These are phyloP conservation scores for Globisporangium megalacanthum DNA, from an alignment of 352 stramenopile genomes.

Conservation along the genomic window DNA sequence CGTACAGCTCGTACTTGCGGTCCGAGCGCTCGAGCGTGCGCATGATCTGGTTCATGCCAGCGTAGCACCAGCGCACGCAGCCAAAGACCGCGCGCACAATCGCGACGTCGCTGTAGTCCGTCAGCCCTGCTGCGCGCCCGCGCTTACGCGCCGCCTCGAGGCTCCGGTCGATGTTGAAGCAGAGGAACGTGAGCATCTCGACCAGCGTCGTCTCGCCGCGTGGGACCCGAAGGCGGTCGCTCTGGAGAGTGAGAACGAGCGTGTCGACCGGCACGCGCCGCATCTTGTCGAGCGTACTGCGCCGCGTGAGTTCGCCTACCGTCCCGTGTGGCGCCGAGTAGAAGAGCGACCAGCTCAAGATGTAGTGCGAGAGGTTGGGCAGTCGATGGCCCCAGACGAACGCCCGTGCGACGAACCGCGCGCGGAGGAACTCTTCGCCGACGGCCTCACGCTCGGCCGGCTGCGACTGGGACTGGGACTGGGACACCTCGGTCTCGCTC, in stretches of 20 bases:
- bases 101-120: slow-evolving; percentile 16
- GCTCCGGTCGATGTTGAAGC: slow-evolving; percentile 14
- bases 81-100: slow-evolving; percentile 45
- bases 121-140: background rate
- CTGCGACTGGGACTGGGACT: background rate
- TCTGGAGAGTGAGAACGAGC: slow-evolving; percentile 48
- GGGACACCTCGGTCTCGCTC: slow-evolving; percentile 9
- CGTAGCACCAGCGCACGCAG: slow-evolving; percentile 65
- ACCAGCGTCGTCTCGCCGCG: slow-evolving; percentile 49
- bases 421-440: slow-evolving; percentile 19
- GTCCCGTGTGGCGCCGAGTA: slow-evolving; percentile 31
- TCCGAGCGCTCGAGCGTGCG: slow-evolving; percentile 29
- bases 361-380: slow-evolving; percentile 66
- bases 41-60: slow-evolving; percentile 55
- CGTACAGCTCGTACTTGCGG: slow-evolving; percentile 49
- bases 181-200: slow-evolving; percentile 32
- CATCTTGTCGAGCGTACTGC: slow-evolving; percentile 25
- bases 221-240: slow-evolving; percentile 53
- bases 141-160: background rate
- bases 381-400: slow-evolving; percentile 56
- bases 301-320: slow-evolving; percentile 4
- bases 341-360: slow-evolving; percentile 60
- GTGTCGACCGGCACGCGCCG: slow-evolving; percentile 50
- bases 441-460: background rate
- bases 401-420: slow-evolving; percentile 24